Percentiles rank a stretch among this genome's conserved stretches.
Conservation (phyloP, 176 grass and related monocot species). For the Rhipidocladum racemiflorum region DNA sequence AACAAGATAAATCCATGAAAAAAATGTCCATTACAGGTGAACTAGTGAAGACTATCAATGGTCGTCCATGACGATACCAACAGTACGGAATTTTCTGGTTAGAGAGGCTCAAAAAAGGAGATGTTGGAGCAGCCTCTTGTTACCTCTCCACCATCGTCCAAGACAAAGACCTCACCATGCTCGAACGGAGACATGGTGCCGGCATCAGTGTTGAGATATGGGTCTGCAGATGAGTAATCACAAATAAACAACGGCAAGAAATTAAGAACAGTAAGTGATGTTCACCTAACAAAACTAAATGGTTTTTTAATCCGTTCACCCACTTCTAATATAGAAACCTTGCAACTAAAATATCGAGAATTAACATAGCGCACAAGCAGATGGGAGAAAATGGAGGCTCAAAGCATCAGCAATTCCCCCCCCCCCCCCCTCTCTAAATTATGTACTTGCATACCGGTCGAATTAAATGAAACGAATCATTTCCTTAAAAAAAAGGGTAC, state of each 20-base stretch:
- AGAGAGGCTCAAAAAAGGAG: slow-evolving; percentile 13
- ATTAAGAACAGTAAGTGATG: slow-evolving; percentile 1
- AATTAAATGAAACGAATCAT: slow-evolving; percentile 6
- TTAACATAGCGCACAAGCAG: not conserved
- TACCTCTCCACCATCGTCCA: slow-evolving; percentile 99
- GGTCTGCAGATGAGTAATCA: slow-evolving; percentile 64
- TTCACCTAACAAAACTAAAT: slow-evolving; percentile 29
- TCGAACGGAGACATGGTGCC: slow-evolving; percentile 99
- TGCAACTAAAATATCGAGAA: slow-evolving; percentile 26
- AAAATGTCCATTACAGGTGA: not conserved
- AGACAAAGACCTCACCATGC: slow-evolving; percentile 92
- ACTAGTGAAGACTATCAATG: not conserved
- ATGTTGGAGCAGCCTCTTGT: slow-evolving; percentile 22
- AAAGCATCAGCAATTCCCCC: not conserved
- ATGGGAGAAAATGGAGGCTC: not conserved
- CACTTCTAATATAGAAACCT: slow-evolving; percentile 23
- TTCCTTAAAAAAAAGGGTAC: not conserved
- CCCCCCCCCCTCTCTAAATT: not conserved
- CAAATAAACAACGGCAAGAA: slow-evolving; percentile 20
- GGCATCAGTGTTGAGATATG: slow-evolving; percentile 98
- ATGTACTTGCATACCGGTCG: not conserved
- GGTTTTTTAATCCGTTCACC: slow-evolving; percentile 18
- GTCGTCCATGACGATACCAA: not conserved
- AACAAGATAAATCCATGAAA: slow-evolving; percentile 13
- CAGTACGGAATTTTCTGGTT: not conserved